phyloP scores from a whole-genome alignment of 2,329 filamentous ascomycete species.

The Stachybotrys chartarum region DNA sequence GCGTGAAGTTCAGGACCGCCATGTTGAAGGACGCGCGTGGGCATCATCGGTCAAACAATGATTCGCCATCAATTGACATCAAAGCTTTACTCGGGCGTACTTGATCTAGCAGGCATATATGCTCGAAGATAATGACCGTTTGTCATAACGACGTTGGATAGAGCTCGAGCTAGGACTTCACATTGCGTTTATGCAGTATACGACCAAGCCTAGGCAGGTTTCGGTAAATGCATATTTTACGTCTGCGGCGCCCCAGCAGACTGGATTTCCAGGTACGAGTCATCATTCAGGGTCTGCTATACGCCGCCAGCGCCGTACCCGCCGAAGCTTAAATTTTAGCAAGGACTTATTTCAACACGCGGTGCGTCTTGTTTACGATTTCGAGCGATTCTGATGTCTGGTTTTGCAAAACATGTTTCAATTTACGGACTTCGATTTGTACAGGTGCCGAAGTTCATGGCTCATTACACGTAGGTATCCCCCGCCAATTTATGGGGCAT shows the following conservation, averaged over 20 bases:
- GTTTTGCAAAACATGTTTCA: too few species aligned
- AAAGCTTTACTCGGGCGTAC: too few species aligned
- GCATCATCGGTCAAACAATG: background rate
- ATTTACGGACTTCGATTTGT: background rate
- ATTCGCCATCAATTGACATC: background rate
- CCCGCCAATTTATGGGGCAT: background rate
- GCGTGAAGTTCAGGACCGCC: slow-evolving; percentile 63
- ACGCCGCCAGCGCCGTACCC: background rate
- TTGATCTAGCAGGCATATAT: too few species aligned
- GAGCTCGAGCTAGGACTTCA: too few species aligned
- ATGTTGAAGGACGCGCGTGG: slow-evolving; percentile 23
- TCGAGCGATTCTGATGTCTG: background rate
- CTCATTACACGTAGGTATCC: background rate
- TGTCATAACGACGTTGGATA: too few species aligned
- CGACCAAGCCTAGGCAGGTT: background rate
- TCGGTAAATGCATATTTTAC: background rate
- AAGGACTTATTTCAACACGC: background rate
- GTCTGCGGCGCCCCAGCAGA: too few species aligned
- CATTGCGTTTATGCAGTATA: too few species aligned
- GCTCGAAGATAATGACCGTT: too few species aligned
- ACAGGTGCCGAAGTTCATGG: background rate
- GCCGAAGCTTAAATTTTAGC: background rate
- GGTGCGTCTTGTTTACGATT: background rate
- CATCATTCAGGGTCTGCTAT: background rate
- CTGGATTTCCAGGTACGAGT: background rate